Percentiles rank a stretch among this genome's conserved stretches.
Evolutionary conservation across 2,329 filamentous ascomycete genomes (phyloP).

Genomic region (Pseudogymnoascus sp.): DNA sequence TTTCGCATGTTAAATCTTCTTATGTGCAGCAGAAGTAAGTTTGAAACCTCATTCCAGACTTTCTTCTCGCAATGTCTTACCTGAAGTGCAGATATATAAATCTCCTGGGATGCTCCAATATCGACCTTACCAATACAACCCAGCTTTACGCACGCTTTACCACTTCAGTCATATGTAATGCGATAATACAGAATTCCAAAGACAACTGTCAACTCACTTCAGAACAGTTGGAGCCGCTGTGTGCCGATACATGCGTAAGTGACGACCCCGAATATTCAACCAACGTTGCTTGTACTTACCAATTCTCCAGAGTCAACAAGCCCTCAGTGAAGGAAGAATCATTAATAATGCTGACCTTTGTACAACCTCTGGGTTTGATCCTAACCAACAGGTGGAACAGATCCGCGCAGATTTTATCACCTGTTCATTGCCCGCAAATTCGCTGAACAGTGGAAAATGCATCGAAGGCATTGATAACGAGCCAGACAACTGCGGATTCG

Average conservation of each 20-base stretch:
- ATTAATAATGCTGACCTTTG: conserved; percentile 69
- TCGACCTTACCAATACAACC: conserved; percentile 72
- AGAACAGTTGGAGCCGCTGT: conserved; percentile 66
- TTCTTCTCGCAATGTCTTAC: conserved; percentile 23
- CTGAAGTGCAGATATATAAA: conserved; percentile 61
- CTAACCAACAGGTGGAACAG: conserved; percentile 61
- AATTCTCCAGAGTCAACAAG: conserved; percentile 60
- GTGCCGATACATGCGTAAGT: conserved; percentile 80
- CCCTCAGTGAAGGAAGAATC: conserved; percentile 82
- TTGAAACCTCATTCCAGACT: neutral
- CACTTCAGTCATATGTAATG: conserved; percentile 85
- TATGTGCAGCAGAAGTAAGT: conserved; percentile 75
- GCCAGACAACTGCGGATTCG: conserved; percentile 78
- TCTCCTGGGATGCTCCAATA: conserved; percentile 69
- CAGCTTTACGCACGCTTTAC: conserved; percentile 90
- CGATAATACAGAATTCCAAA: conserved; percentile 85
- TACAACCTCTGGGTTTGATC: conserved; percentile 37
- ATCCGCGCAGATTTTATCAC: conserved; percentile 90
- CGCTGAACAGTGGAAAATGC: conserved; percentile 64
- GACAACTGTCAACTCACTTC: conserved; percentile 57
- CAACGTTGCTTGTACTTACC: conserved; percentile 25
- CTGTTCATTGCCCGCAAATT: conserved; percentile 74
- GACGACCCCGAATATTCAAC: conserved; percentile 9
- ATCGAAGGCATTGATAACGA: conserved; percentile 75
- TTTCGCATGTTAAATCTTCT: conserved; percentile 62